Base-by-base conservation (phyloP, 176 grass and related monocot species). In the Ampelocalamus luodianensis region DNA sequence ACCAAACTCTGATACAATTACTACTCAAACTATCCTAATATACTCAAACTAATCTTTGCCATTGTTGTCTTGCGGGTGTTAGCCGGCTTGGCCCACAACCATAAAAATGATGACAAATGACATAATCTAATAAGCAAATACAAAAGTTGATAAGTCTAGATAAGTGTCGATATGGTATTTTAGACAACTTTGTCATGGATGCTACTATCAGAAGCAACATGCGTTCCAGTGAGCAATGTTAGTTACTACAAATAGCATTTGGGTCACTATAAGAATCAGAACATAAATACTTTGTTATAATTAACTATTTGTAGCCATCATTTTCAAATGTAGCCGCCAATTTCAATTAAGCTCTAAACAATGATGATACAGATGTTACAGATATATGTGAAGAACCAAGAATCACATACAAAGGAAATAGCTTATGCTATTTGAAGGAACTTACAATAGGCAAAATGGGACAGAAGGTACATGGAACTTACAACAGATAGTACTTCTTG, bases 401-500 rank as follows among this genome's bases (percentile, higher is more conserved):
- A 54, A 69, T 12, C 3, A 0, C 11, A 67, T 6, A 85, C 13
- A 62, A 29, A 76, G 20, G 6, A 61, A 38, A 81, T n/a, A 62
- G 36, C 12, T 27, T 29, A 27, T 56, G 50, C 8, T 58, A 40
- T 74, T 49, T 80, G 42, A 68, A 61, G 63, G 53, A 29, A 68
- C 8, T 2, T 37, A n/a, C 36, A 40, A 49, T 38, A 68, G n/a
- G 39, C 2, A 48, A 85, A 86, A 82, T 53, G 18, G 78, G n/a
- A 84, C 14, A 79, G 49, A 20, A 59, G 15, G 37, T 37, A 32
- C 26, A 70, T 37, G 48, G 34, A 89, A 89, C 91, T 95, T 89
- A 98, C 96, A 85, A 89, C 68, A 49, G 96, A 98, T 23, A 98
- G 36, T 71, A 91, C 44, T 71, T 92, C 89, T 76, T 85, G 74